A percentile compares a stretch with the other conserved stretches of the same genome.
These are phyloP conservation scores for Aeschynomene evenia DNA, from an alignment of 306 rosid species.

Conservation along the genomic window DNA sequence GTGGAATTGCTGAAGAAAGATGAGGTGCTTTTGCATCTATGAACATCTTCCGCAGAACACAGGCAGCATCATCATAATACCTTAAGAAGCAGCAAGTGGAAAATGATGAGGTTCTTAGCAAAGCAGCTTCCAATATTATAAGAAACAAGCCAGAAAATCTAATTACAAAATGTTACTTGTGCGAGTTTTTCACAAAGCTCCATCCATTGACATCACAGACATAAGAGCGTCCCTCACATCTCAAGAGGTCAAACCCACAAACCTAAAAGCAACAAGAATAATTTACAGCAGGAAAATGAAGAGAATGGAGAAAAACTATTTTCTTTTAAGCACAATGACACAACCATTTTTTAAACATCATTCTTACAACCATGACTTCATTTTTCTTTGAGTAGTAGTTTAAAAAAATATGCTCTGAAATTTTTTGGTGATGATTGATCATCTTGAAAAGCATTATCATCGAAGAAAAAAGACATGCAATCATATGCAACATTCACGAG, in stretches of 20 bases:
- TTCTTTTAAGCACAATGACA: not conserved
- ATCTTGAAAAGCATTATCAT: no score
- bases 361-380: not conserved
- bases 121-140: slow-evolving; percentile 7
- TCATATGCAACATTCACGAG: not conserved
- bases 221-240: slow-evolving; percentile 93
- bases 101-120: slow-evolving; percentile 8
- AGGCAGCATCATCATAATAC: slow-evolving; percentile 95
- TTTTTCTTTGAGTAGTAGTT: no score
- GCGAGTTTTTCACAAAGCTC: slow-evolving; percentile 95
- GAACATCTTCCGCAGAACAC: slow-evolving; percentile 87
- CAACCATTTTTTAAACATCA: not conserved
- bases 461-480: not conserved
- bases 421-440: no score
- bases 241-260: slow-evolving; percentile 95
- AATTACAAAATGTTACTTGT: slow-evolving; percentile 63
- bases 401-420: no score
- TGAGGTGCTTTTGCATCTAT: slow-evolving; percentile 97
- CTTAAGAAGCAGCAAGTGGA: slow-evolving; percentile 40
- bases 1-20: slow-evolving; percentile 93
- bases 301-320: not conserved
- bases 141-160: slow-evolving; percentile 8
- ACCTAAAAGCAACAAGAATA: slow-evolving; percentile 56
- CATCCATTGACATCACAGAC: slow-evolving; percentile 99
- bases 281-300: slow-evolving; percentile 22